Percentiles rank a stretch among this genome's conserved stretches.
phyloP scores from a whole-genome alignment of 75 land plant species.

The Larix kaempferi region DNA sequence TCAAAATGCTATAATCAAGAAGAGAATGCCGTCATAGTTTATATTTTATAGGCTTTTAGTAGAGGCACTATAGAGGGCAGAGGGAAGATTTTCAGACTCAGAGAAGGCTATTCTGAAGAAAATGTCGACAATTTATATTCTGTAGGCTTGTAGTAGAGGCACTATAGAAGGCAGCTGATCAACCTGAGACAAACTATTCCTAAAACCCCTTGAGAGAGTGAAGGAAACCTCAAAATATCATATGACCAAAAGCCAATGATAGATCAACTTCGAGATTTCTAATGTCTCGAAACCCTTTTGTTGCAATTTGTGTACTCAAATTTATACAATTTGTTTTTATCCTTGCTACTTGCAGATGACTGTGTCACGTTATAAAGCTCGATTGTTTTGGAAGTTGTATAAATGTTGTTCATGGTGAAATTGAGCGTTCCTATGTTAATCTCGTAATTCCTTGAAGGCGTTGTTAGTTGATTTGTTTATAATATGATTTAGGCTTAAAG shows the following conservation, averaged over 20 bases:
- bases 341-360: neutral
- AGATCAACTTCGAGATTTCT: conserved; percentile 59
- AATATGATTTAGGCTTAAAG: conserved; percentile 52
- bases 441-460: neutral
- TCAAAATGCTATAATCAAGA: neutral
- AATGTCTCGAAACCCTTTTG: conserved; percentile 36
- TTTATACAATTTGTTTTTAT: neutral
- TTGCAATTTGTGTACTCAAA: neutral
- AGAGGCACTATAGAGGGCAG: conserved; percentile 30
- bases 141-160: conserved; percentile 41
- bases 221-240: conserved; percentile 35
- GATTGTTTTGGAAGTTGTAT: neutral
- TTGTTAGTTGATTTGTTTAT: neutral
- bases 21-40: neutral
- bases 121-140: neutral
- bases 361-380: neutral
- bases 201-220: conserved; percentile 38
- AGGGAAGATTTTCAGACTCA: conserved; percentile 45
- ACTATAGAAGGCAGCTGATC: conserved; percentile 42
- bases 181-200: conserved; percentile 44
- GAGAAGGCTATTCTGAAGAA: conserved; percentile 17
- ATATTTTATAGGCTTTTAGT: conserved; percentile 34
- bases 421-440: neutral
- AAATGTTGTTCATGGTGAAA: neutral
- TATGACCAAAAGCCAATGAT: conserved; percentile 44